Evolutionary conservation across 2,329 filamentous ascomycete genomes (phyloP).

Genomic region (Cladosporium sp.): DNA sequence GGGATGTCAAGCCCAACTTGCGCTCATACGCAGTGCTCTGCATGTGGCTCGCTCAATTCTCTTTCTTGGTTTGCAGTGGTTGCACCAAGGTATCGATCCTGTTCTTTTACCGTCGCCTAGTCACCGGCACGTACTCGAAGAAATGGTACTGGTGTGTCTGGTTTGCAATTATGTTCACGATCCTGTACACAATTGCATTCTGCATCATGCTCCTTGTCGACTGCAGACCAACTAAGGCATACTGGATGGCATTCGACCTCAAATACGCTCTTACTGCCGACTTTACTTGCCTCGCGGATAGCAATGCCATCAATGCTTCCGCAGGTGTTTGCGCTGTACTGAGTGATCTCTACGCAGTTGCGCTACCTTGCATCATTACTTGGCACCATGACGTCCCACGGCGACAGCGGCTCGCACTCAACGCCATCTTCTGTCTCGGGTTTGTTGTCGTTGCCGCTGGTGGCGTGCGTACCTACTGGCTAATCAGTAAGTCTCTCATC

Average conservation of each 20-base stretch:
- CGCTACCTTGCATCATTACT: conserved; percentile 47
- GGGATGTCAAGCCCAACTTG: conserved; percentile 33
- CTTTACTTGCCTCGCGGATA: conserved; percentile 39
- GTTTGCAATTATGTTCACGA: conserved; percentile 40
- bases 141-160: conserved; percentile 41
- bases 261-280: conserved; percentile 35
- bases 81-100: conserved; percentile 41
- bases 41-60: conserved; percentile 37
- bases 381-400: conserved; percentile 45
- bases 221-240: conserved; percentile 43
- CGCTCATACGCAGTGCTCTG: conserved; percentile 28
- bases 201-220: conserved; percentile 37
- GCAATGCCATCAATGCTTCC: conserved; percentile 40
- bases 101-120: conserved; percentile 45
- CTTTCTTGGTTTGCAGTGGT: conserved; percentile 36
- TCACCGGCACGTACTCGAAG: conserved; percentile 36
- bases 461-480: conserved; percentile 41
- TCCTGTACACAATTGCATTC: conserved; percentile 42
- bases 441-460: conserved; percentile 43
- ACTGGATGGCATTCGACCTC: conserved; percentile 41
- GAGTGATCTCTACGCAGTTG: conserved; percentile 44
- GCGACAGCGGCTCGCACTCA: conserved; percentile 47
- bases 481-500: conserved; percentile 23
- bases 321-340: conserved; percentile 42
- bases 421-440: conserved; percentile 47